A percentile compares a stretch with the other conserved stretches of the same genome.
Evolutionary conservation across 768 basidiomycete species (phyloP).

Genomic region (Mycena olivaceomarginata): DNA sequence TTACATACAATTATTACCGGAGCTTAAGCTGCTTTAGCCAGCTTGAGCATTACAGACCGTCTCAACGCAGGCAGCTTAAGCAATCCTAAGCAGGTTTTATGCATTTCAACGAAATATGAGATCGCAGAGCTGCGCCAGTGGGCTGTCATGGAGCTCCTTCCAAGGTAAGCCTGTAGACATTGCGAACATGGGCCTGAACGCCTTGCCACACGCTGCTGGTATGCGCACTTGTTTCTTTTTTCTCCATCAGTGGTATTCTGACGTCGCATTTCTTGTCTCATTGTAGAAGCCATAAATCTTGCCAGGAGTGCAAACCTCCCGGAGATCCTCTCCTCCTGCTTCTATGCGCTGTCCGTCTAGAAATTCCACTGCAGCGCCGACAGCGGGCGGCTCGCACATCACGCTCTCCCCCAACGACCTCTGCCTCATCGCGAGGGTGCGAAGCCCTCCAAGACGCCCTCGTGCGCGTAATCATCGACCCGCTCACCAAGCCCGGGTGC

Average conservation of each 20-base stretch:
- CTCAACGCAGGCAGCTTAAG: too few species aligned
- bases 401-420: constrained; percentile 52
- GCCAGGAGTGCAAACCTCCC: too few species aligned
- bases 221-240: constrained; percentile 5
- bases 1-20: too few species aligned
- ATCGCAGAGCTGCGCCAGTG: constrained; percentile 51
- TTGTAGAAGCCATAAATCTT: constrained; percentile 57
- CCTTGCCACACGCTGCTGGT: constrained; percentile 56
- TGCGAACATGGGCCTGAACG: constrained; percentile 49
- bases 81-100: too few species aligned
- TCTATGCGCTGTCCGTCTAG: constrained; percentile 60
- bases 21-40: too few species aligned
- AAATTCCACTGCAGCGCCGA: constrained; percentile 51
- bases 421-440: constrained; percentile 54
- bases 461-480: constrained; percentile 2
- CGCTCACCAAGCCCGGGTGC: constrained; percentile 36
- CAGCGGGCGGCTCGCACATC: constrained; percentile 52
- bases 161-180: constrained; percentile 55
- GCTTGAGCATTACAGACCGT: too few species aligned
- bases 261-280: neutral
- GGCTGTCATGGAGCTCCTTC: constrained; percentile 47
- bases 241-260: neutral
- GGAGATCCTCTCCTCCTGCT: constrained; percentile 59
- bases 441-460: constrained; percentile 52
- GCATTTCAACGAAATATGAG: constrained; percentile 63